Evolutionary conservation across 75 land plant species (phyloP).

Genomic region (Picea glauca): DNA sequence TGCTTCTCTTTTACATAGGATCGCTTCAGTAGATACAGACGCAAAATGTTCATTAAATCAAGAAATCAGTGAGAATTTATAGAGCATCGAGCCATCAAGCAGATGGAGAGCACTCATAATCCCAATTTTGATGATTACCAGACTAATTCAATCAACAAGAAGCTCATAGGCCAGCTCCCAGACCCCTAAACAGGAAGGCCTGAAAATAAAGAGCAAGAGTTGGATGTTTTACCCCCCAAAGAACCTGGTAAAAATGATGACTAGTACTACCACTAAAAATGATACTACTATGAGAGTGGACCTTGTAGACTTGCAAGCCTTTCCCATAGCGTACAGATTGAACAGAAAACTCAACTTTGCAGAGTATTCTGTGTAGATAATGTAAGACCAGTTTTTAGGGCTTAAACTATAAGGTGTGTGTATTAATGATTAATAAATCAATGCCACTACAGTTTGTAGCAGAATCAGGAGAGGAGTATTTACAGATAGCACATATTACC

Average conservation of each 20-base stretch:
- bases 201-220: not conserved
- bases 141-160: not conserved
- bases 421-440: no score
- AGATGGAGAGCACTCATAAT: not conserved
- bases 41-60: no score
- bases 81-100: not conserved
- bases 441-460: no score
- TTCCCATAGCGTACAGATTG: not conserved
- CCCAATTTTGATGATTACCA: not conserved
- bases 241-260: not conserved
- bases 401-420: no score
- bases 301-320: not conserved
- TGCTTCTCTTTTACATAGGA: not conserved
- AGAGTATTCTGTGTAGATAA: no score
- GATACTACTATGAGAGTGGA: not conserved
- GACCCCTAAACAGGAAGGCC: not conserved
- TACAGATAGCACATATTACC: no score
- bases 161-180: not conserved
- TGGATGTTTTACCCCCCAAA: not conserved
- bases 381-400: no score
- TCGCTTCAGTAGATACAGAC: no score
- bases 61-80: not conserved
- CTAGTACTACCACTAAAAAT: not conserved
- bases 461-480: no score
- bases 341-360: not conserved